A percentile compares a stretch with the other conserved stretches of the same genome.
Evolutionary conservation across 2,329 filamentous ascomycete species (phyloP).

Genomic region (Trematosphaeria pertusa): DNA sequence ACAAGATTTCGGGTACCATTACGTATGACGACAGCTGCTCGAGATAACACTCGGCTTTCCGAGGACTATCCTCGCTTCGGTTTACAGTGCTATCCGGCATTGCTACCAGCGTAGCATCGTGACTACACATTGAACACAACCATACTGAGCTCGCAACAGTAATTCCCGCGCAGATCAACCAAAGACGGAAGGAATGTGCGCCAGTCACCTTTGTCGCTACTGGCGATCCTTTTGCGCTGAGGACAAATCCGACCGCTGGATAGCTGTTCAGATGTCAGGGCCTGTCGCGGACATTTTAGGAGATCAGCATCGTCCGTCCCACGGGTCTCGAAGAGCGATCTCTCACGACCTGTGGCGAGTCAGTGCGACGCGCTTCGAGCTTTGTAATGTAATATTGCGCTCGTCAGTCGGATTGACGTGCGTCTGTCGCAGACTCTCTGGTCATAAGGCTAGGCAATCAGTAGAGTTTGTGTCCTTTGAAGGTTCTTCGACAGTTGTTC

Average conservation of each 20-base stretch:
- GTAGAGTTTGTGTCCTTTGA: background rate
- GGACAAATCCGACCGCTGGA: background rate
- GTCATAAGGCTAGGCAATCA: background rate
- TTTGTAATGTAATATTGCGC: too few relatives aligned
- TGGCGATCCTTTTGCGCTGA: conserved; percentile 2
- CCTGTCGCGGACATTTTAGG: background rate
- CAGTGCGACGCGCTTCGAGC: too few relatives aligned
- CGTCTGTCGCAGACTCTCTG: too few relatives aligned
- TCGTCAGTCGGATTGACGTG: too few relatives aligned
- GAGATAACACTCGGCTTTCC: conserved; percentile 9
- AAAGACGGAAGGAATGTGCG: background rate
- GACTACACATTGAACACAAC: conserved; percentile 8
- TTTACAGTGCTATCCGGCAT: conserved; percentile 1
- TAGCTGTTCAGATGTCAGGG: background rate
- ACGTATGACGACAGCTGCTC: conserved; percentile 31
- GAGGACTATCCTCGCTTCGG: conserved; percentile 8
- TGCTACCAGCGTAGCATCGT: too few relatives aligned
- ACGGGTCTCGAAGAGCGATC: too few relatives aligned
- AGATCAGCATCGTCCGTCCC: conserved; percentile 6
- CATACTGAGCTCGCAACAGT: conserved; percentile 1
- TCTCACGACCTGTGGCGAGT: too few relatives aligned
- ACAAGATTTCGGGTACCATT: conserved; percentile 22
- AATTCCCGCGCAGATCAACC: background rate
- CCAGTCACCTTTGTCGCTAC: background rate
- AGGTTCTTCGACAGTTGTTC: conserved; percentile 13